Evolutionary conservation across 139 green algal species (phyloP), one percentile per base, ranked within the genome.

Genomic region (Chlorella vulgaris): DNA sequence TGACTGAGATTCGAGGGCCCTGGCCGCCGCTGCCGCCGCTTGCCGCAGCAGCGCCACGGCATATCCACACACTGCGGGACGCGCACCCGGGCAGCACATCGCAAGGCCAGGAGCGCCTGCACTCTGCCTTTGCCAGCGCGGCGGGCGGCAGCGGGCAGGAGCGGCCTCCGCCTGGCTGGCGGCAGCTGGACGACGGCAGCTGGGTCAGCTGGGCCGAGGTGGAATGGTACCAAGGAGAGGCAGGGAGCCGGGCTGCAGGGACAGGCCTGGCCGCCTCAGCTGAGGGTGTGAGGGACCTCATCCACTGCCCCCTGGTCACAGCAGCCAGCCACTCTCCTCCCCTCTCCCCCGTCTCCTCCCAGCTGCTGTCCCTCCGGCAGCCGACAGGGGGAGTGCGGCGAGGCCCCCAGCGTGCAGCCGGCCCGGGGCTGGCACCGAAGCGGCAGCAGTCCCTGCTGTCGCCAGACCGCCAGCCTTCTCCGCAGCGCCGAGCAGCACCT

Each of bases 161-260:
- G n/a, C n/a, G n/a, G n/a, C n/a, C n/a, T n/a, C n/a, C n/a, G 42
- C 36, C 53, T 13, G 38, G 19, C 35, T 79, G 73, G 73, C 53
- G 73, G 0, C 73, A 79, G 53, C 73, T 68, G 53, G 73, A 79
- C 36, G 73, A 79, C 58, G 73, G 73, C 35, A 69, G 53, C 73
- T 79, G 73, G 73, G 10, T 36, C 22, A 36, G 28, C 2, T 38
- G 51, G 10, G 73, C 47, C 26, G 73, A 79, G 53, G 73, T 79
- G 24, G 73, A 79, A 7, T 79, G 73, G 73, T 60, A 55, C 22
- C 26, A 43, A 7, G 0, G 4, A 15, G 63, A 18, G 15, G 42
- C 31, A 7, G 4, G 63, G 31, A 13, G 60, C 61, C 29, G 33
- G 36, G 35, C 13, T 39, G n/a, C 35, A 71, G 61, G 29, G 29